Conservation (phyloP, 768 basidiomycete genomes). For the Mycena sanguinolenta region DNA sequence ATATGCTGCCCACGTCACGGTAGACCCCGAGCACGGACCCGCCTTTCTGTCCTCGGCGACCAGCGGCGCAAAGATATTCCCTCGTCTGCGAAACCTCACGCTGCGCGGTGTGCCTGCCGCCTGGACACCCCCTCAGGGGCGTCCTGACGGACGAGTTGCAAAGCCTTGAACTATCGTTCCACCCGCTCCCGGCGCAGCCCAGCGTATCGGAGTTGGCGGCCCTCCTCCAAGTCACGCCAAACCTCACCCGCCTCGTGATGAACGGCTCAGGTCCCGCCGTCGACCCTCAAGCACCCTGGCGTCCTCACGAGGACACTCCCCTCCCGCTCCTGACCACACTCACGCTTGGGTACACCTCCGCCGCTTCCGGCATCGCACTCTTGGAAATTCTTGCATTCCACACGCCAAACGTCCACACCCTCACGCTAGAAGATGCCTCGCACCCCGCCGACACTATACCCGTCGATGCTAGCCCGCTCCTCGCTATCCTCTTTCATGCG, state of each 20-base stretch:
- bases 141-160: slow-evolving; percentile 46
- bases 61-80: slow-evolving; percentile 47
- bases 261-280: slow-evolving; percentile 61
- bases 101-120: slow-evolving; percentile 72
- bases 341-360: slow-evolving; percentile 59
- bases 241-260: slow-evolving; percentile 59
- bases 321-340: slow-evolving; percentile 56
- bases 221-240: slow-evolving; percentile 56
- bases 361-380: slow-evolving; percentile 51
- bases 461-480: slow-evolving; percentile 52
- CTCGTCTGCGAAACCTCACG: slow-evolving; percentile 61
- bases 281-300: slow-evolving; percentile 20
- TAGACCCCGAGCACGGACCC: slow-evolving; percentile 52
- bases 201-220: slow-evolving; percentile 56
- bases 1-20: slow-evolving; percentile 59
- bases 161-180: slow-evolving; percentile 65
- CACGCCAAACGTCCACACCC: slow-evolving; percentile 51
- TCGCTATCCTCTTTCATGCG: slow-evolving; percentile 44
- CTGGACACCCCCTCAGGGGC: slow-evolving; percentile 59
- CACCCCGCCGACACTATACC: slow-evolving; percentile 57
- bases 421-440: slow-evolving; percentile 61
- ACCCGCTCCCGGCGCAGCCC: slow-evolving; percentile 68
- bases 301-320: slow-evolving; percentile 43
- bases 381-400: slow-evolving; percentile 45
- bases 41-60: slow-evolving; percentile 48